Base-by-base conservation (phyloP, 208 protist species). In the Acanthamoeba rhysodes region DNA sequence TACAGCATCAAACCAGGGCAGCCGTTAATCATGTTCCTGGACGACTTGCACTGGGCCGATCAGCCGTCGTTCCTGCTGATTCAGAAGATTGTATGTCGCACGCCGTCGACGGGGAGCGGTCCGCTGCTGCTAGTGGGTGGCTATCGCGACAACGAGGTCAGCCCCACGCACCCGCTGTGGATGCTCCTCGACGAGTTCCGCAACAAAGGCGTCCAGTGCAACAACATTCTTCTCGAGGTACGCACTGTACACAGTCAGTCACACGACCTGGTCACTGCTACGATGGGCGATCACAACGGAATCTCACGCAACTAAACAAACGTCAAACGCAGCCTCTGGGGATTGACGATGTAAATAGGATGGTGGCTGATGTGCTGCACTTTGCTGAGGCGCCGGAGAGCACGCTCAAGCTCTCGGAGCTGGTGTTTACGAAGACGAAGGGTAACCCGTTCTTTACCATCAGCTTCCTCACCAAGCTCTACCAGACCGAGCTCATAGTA, bases 391-490 rank as follows among this genome's bases (percentile, higher is more conserved):
- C 24, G 50, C 53, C 59, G 27, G 37, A 93, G 53, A 41, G 41
- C 24, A 80, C 64, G 10, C 59, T 78, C 32, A 64, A 72, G 59
- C 66, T 93, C 4, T 72, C 88, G 34, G 88, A 78, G 45, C 88
- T 93, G 62, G 62, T 76, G 18, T 57, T 55, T 37, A 53, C 59
- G 59, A 93, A 93, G 66, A 93, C 88, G 1, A 72, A 93, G 59
- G 88, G 88, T 62, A 93, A 93, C 32, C 88, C 88, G 24, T 93
- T 93, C 88, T 93, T 93, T 45, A 93, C 88, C 59, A 93, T 93
- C 50, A 93, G 88, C 29, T 93, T 93, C 66, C 88, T 93, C 37
- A 93, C 88, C 45, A 93, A 93, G 66, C 88, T 93, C 45, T 78
- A 93, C 12, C 88, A 93, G 41, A 76, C 62, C 45, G 50, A 78